These are phyloP conservation scores for Pseudogymnoascus sp. DNA, from an alignment of 2,329 filamentous ascomycete species.

Conservation along the genomic window DNA sequence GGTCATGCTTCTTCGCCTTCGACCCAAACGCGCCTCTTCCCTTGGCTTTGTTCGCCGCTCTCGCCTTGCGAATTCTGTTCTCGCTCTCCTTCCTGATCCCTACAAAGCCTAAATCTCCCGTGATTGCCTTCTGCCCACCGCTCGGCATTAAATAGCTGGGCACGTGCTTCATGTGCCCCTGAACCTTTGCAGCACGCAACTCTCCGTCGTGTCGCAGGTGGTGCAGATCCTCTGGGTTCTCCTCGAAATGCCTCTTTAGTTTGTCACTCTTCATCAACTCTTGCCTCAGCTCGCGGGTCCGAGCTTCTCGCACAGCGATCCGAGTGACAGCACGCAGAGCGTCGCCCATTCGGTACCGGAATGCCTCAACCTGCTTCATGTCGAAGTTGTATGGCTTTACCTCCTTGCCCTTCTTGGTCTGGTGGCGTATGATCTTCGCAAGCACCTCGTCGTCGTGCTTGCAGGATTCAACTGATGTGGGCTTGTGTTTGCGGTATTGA, in stretches of 20 bases:
- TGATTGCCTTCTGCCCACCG: conserved; percentile 62
- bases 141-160: conserved; percentile 84
- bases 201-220: conserved; percentile 89
- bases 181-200: conserved; percentile 70
- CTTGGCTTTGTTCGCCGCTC: conserved; percentile 38
- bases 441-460: conserved; percentile 82
- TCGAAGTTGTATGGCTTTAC: conserved; percentile 90
- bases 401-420: conserved; percentile 69
- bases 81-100: conserved; percentile 49
- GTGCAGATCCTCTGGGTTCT: conserved; percentile 82
- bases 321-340: conserved; percentile 84
- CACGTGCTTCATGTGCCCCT: conserved; percentile 87
- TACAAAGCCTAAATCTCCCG: conserved; percentile 67
- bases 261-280: conserved; percentile 93
- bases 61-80: conserved; percentile 35
- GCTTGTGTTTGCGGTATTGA: conserved; percentile 79
- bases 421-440: conserved; percentile 68
- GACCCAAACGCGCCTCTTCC: conserved; percentile 39
- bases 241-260: conserved; percentile 89
- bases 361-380: conserved; percentile 87
- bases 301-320: conserved; percentile 81
- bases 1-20: conserved; percentile 58
- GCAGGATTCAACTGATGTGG: conserved; percentile 66
- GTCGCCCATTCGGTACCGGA: conserved; percentile 91
- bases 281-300: conserved; percentile 77